A percentile compares a stretch with the other conserved stretches of the same genome.
Conservation (phyloP, 305 asterid genomes). For the Andrographis paniculata region DNA sequence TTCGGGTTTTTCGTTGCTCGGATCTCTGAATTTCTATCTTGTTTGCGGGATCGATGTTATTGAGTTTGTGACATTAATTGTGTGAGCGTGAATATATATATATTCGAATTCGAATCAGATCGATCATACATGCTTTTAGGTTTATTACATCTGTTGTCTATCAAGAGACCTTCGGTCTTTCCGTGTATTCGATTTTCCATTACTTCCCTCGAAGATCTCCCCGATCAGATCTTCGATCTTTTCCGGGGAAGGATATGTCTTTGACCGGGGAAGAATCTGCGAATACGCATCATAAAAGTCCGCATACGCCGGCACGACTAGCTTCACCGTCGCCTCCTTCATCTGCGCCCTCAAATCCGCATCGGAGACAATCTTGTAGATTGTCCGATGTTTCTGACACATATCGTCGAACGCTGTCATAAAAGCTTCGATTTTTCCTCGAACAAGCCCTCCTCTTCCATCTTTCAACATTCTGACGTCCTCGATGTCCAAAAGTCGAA, state of each 20-base stretch:
- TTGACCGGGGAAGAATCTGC: conserved; percentile 22
- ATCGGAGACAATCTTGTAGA: conserved; percentile 57
- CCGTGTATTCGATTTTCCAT: conserved; percentile 23
- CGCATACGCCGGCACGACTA: conserved; percentile 43
- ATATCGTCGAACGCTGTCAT: conserved; percentile 49
- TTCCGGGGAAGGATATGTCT: conserved; percentile 30
- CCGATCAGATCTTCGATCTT: conserved; percentile 35
- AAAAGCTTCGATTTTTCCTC: conserved; percentile 52
- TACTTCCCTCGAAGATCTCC: conserved; percentile 36
- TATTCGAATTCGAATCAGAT: no score
- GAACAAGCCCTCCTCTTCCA: background rate
- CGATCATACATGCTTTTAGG: no score
- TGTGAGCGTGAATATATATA: no score
- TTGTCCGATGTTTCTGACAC: conserved; percentile 32
- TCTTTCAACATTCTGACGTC: conserved; percentile 20
- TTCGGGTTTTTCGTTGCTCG: no score
- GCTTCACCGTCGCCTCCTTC: conserved; percentile 43
- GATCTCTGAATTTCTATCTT: no score
- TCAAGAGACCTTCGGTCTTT: no score
- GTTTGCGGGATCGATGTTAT: no score
- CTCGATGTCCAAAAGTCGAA: conserved; percentile 39
- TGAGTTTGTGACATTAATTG: no score
- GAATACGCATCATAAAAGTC: conserved; percentile 37
- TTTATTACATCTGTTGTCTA: no score
- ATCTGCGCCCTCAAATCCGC: conserved; percentile 72